These are phyloP conservation scores for Metschnikowia proteae DNA, from an alignment of 805 yeast species.

Conservation along the genomic window DNA sequence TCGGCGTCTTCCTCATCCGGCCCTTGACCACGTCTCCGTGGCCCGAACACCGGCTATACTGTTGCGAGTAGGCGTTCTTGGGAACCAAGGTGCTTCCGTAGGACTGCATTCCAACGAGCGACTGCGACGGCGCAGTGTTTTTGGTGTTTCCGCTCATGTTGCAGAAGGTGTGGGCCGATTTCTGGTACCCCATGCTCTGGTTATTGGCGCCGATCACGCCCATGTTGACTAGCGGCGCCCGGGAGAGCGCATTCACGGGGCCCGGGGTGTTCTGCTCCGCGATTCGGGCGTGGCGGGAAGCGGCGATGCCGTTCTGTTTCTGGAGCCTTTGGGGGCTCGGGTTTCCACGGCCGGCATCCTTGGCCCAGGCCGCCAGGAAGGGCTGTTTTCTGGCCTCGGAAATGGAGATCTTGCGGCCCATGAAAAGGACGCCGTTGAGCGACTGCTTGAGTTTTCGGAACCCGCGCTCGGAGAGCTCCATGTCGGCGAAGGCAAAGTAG, in stretches of 20 bases:
- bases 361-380: conserved; percentile 40
- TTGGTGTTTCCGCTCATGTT: conserved; percentile 34
- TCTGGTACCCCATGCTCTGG: conserved; percentile 26
- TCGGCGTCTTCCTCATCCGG: conserved; percentile 51
- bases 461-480: conserved; percentile 46
- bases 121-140: conserved; percentile 27
- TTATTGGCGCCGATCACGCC: conserved; percentile 16
- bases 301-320: conserved; percentile 31
- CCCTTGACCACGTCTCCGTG: conserved; percentile 49
- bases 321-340: conserved; percentile 22
- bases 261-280: conserved; percentile 33
- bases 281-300: conserved; percentile 38
- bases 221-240: conserved; percentile 13
- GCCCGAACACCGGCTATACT: conserved; percentile 31
- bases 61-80: conserved; percentile 17
- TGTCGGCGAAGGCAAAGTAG: conserved; percentile 63
- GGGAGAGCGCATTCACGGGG: conserved; percentile 23
- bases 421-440: conserved; percentile 68
- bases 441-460: conserved; percentile 50
- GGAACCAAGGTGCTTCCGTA: conserved; percentile 37
- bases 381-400: conserved; percentile 60
- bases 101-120: conserved; percentile 31
- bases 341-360: conserved; percentile 39
- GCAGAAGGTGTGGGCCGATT: conserved; percentile 33
- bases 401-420: conserved; percentile 64